Evolutionary conservation across 2,329 filamentous ascomycete species (phyloP), one percentile per base, ranked within the genome.

Genomic region (Furcasterigmium furcatum): DNA sequence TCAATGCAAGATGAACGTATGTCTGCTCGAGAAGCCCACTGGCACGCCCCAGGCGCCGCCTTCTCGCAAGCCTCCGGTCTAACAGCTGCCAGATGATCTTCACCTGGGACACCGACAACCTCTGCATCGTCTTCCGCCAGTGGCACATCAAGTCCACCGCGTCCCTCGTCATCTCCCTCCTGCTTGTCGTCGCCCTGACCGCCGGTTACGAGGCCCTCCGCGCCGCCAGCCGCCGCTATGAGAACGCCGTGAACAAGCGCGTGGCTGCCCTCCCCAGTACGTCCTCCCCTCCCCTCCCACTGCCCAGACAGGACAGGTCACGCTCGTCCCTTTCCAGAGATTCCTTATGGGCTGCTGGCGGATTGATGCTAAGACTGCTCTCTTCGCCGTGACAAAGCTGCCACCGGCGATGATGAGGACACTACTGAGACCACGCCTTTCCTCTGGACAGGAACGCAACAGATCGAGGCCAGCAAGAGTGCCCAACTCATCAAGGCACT

Each of bases 191-290:
- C 49, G 77, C 87, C 49, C 75, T 99, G 53, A 87, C 87, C 27
- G 89, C 91, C n/a, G 91, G 90, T 54, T 99, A 97, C 74, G 94
- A 99, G 71, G 88, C 84, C 42, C 74, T 99, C 27, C 87, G 94
- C 50, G 84, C 89, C 55, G 68, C 80, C 10, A 87, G 87, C 35
- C 78, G 91, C 44, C 77, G 80, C 45, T 97, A 95, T 64, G 92
- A 97, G 63, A 62, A 72, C 16, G 72, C 70, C 58, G 56, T 79
- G 55, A 64, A 76, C 60, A 61, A 61, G 46, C 65, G 70, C 45
- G 57, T 73, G 64, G 66, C 80, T 55, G 62, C 70, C 44, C 52
- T 75, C 52, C 73, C 76, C 53, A 76, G 79, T 82, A 70, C 76
- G 78, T 32, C 34, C 34, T 9, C n/a, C 22, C 30, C 38, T 30